phyloP scores from a whole-genome alignment of 306 rosid species.

The Aeschynomene evenia region DNA sequence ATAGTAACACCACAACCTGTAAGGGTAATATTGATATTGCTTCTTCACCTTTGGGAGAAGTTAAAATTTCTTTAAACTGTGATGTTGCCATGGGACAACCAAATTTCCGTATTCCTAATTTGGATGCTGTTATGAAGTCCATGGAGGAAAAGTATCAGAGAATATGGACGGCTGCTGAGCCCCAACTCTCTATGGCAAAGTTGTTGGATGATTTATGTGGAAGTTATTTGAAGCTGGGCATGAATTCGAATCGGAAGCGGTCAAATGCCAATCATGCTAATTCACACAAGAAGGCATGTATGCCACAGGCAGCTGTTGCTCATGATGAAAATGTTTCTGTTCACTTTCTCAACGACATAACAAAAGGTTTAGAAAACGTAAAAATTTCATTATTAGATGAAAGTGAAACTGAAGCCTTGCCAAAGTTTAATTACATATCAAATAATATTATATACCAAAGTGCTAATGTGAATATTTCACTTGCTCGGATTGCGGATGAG shows the following conservation, averaged over 20 bases:
- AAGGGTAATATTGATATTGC: slow-evolving; percentile 34
- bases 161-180: slow-evolving; percentile 10
- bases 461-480: slow-evolving; percentile 72
- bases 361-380: slow-evolving; percentile 76
- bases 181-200: slow-evolving; percentile 37
- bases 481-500: slow-evolving; percentile 83
- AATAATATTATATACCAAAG: slow-evolving; percentile 62
- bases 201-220: slow-evolving; percentile 42
- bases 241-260: slow-evolving; percentile 17
- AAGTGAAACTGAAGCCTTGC: slow-evolving; percentile 50
- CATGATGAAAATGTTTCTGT: slow-evolving; percentile 26
- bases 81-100: slow-evolving; percentile 29
- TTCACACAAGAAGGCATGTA: not conserved
- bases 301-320: slow-evolving; percentile 24
- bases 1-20: not conserved
- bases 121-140: slow-evolving; percentile 36
- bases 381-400: slow-evolving; percentile 64
- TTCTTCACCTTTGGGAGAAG: slow-evolving; percentile 45
- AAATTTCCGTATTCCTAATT: slow-evolving; percentile 34
- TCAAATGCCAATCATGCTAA: slow-evolving; percentile 27
- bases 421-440: slow-evolving; percentile 75
- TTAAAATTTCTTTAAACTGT: slow-evolving; percentile 42
- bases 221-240: slow-evolving; percentile 39
- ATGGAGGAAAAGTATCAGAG: slow-evolving; percentile 43
- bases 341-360: slow-evolving; percentile 45